Conservation (phyloP, 139 green algal genomes). For the Axilococcus clingmanii region DNA sequence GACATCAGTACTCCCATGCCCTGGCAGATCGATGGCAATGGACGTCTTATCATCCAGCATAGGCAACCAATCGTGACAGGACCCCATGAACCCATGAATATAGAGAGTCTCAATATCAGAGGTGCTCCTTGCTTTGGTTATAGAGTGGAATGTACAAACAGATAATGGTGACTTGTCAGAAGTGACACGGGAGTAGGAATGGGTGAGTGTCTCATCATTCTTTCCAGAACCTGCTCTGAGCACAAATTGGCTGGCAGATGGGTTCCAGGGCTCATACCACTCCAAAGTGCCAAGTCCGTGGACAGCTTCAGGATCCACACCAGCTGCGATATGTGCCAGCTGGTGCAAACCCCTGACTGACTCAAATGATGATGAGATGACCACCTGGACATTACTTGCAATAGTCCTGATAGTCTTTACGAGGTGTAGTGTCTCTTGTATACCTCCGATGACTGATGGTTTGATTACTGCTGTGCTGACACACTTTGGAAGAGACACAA, state of each 20-base stretch:
- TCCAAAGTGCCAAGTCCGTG: constrained; percentile 2
- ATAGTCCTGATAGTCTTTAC: no score
- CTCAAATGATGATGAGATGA: constrained; percentile 80
- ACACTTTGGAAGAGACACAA: constrained; percentile 3
- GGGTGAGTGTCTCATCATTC: not conserved
- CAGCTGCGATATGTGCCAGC: constrained; percentile 48
- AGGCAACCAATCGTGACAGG: constrained; percentile 54
- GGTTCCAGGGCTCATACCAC: constrained; percentile 1
- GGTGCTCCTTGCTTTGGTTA: not conserved
- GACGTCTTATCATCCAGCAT: not conserved
- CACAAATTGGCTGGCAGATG: not conserved
- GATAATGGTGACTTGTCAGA: not conserved
- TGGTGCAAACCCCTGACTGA: constrained; percentile 44
- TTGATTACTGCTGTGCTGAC: constrained; percentile 68
- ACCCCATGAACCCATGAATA: constrained; percentile 81
- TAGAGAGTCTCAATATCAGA: constrained; percentile 21
- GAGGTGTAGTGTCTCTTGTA: constrained; percentile 37
- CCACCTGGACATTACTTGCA: constrained; percentile 21
- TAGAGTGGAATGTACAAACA: not conserved
- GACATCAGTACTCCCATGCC: constrained; percentile 51
- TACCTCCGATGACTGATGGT: constrained; percentile 58
- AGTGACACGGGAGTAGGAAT: not conserved
- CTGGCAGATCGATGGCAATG: constrained; percentile 63
- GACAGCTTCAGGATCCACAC: constrained; percentile 19
- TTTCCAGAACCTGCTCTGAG: not conserved